Conservation (phyloP, 2,329 filamentous ascomycete species). For the Aspergillus glaucus region DNA sequence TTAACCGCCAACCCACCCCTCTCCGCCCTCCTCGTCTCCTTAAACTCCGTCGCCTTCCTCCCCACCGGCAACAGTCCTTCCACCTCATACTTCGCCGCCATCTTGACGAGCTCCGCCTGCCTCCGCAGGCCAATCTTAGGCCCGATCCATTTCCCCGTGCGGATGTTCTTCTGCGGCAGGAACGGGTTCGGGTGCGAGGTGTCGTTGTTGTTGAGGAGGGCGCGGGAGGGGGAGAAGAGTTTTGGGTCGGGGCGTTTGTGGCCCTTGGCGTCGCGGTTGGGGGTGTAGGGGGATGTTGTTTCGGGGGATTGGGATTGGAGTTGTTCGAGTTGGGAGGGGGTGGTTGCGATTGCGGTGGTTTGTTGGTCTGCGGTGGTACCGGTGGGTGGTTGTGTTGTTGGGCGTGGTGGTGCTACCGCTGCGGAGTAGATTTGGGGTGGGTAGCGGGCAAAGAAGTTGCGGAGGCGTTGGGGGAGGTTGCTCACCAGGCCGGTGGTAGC, state of each 20-base stretch:
- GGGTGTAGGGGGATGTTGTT: constrained; percentile 31
- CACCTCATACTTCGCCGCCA: constrained; percentile 71
- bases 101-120: constrained; percentile 84
- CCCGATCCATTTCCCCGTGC: constrained; percentile 75
- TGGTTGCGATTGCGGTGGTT: not conserved
- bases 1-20: constrained; percentile 70
- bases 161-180: constrained; percentile 67
- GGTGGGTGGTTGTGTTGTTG: constrained; percentile 24
- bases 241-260: constrained; percentile 27
- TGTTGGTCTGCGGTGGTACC: not conserved
- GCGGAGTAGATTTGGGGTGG: constrained; percentile 58
- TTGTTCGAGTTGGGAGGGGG: not conserved
- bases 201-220: constrained; percentile 28
- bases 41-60: constrained; percentile 64
- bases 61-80: constrained; percentile 73
- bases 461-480: constrained; percentile 65
- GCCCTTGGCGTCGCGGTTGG: constrained; percentile 38
- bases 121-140: constrained; percentile 76
- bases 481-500: constrained; percentile 14
- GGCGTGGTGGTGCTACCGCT: constrained; percentile 23
- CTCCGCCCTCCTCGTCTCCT: constrained; percentile 65
- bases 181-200: constrained; percentile 69
- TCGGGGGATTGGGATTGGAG: constrained; percentile 8
- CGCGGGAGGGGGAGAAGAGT: constrained; percentile 24
- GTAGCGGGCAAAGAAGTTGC: constrained; percentile 83